Evolutionary conservation across 2,329 filamentous ascomycete genomes (phyloP).

Genomic region (Plenodomus lindquistii): DNA sequence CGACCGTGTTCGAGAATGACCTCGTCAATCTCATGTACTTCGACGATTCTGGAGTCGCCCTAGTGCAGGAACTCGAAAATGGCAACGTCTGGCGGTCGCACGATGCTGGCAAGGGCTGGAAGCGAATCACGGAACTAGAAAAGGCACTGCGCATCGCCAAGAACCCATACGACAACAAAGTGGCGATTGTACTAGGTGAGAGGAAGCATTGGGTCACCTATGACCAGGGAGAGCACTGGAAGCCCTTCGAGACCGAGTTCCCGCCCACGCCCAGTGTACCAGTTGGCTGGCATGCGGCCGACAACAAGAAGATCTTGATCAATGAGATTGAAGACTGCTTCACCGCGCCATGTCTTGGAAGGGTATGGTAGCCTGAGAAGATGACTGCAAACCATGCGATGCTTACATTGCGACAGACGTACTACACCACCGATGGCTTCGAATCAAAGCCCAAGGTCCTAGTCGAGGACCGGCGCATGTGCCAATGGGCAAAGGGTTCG

Average conservation of each 20-base stretch:
- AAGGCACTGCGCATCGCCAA: constrained; percentile 66
- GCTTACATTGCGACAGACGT: constrained; percentile 44
- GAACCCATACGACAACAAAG: constrained; percentile 77
- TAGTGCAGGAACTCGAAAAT: constrained; percentile 70
- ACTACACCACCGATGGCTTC: constrained; percentile 88
- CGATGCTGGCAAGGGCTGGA: constrained; percentile 81
- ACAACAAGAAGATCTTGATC: constrained; percentile 85
- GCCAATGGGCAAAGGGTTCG: constrained; percentile 84
- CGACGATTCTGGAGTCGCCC: constrained; percentile 79
- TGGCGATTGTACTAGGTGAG: constrained; percentile 78
- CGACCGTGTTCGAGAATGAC: constrained; percentile 66
- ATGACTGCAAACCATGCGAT: background rate
- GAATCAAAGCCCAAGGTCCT: constrained; percentile 66
- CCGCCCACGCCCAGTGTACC: constrained; percentile 59
- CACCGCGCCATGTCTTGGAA: constrained; percentile 45
- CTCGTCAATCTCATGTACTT: constrained; percentile 84
- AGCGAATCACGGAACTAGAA: constrained; percentile 61
- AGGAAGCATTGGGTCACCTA: constrained; percentile 79
- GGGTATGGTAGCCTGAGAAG: constrained; percentile 52
- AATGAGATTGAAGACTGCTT: constrained; percentile 55
- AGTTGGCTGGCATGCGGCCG: constrained; percentile 79
- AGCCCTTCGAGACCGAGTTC: constrained; percentile 66
- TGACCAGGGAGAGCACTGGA: constrained; percentile 82
- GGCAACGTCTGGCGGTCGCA: constrained; percentile 74
- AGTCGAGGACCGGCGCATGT: constrained; percentile 71